Base-by-base conservation (phyloP, 257 asterid genomes). In the Solanum pennellii region DNA sequence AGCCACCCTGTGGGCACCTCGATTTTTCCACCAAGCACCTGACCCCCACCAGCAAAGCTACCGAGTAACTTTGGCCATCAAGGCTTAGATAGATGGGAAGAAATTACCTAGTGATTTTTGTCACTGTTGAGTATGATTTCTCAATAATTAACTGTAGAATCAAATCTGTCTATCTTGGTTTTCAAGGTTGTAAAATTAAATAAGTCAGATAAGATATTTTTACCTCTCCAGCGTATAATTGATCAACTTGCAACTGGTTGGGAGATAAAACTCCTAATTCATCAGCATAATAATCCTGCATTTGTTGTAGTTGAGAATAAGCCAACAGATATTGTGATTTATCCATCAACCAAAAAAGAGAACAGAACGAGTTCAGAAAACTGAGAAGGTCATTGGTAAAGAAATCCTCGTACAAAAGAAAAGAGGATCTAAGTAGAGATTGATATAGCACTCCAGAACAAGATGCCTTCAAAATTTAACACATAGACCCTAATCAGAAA, bases 241-340 rank as follows among this genome's bases (percentile, higher is more conserved):
- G 92, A 85, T 93, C 94, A 91, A 91, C 98, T 92, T 96, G 99
- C 94, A 94, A 35, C 94, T 97, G 99, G 89, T 60, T 93, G 77
- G 99, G 99, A 89, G 99, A 97, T 91, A 97, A 91, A 87, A 97
- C 98, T 86, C 99, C 99, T 87, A 97, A 89, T 92, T 97, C 99
- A 94, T 97, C 99, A 88, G 96, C 99, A 90, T 87, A 93, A 89
- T 96, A 96, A 89, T 97, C 99, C 99, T 97, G 94, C 91, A 93
- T 68, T 86, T 91, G 66, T 42, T 82, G 75, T 33, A 75, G 31
- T 45, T 45, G 29, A 88, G 68, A 65, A 85, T 93, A 88, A 91
- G 89, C 88, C 73, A 88, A 68, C 71, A 39, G 47, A 86, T 31
- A 68, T 25, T 31, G 49, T 27, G 65, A 82, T 68, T 20, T 84